These are phyloP conservation scores for Citeromyces hawaiiensis DNA, from an alignment of 1,139 yeast species.

Conservation along the genomic window DNA sequence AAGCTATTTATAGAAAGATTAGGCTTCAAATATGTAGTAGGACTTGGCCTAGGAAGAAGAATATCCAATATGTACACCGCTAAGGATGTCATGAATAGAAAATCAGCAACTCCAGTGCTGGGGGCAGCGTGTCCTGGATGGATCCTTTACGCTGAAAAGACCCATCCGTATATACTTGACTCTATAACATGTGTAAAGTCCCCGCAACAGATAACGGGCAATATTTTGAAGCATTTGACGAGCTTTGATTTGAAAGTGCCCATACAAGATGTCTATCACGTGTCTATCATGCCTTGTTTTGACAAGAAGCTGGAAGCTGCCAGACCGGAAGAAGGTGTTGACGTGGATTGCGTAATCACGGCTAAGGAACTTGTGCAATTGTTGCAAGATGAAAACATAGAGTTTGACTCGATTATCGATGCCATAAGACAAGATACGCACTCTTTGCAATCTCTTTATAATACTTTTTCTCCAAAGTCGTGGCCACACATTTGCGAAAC, in stretches of 20 bases:
- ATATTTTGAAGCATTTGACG: constrained; percentile 48
- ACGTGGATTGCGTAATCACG: constrained; percentile 90
- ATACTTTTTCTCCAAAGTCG: constrained; percentile 27
- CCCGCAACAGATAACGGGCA: constrained; percentile 90
- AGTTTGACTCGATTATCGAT: constrained; percentile 18
- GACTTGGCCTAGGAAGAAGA: constrained; percentile 73
- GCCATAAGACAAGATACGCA: constrained; percentile 8
- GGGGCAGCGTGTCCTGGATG: constrained; percentile 90
- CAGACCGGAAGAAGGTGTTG: constrained; percentile 39
- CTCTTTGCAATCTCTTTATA: constrained; percentile 16
- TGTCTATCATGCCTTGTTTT: constrained; percentile 91
- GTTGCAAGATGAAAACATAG: constrained; percentile 35
- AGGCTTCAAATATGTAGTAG: constrained; percentile 68
- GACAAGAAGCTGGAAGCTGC: constrained; percentile 95
- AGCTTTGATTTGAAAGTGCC: constrained; percentile 23
- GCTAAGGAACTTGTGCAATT: constrained; percentile 76
- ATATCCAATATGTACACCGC: constrained; percentile 54
- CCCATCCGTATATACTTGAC: constrained; percentile 76
- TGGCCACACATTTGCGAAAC: constrained; percentile 48
- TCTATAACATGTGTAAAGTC: constrained; percentile 55
- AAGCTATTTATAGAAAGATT: constrained; percentile 44
- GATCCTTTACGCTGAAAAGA: constrained; percentile 91
- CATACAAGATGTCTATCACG: constrained; percentile 46
- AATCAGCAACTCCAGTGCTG: constrained; percentile 16
- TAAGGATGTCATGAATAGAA: constrained; percentile 24